Percentiles rank a stretch among this genome's conserved stretches.
These are phyloP conservation scores for Jaenimonas drosophilae DNA, from an alignment of 208 protist species.

Conservation along the genomic window DNA sequence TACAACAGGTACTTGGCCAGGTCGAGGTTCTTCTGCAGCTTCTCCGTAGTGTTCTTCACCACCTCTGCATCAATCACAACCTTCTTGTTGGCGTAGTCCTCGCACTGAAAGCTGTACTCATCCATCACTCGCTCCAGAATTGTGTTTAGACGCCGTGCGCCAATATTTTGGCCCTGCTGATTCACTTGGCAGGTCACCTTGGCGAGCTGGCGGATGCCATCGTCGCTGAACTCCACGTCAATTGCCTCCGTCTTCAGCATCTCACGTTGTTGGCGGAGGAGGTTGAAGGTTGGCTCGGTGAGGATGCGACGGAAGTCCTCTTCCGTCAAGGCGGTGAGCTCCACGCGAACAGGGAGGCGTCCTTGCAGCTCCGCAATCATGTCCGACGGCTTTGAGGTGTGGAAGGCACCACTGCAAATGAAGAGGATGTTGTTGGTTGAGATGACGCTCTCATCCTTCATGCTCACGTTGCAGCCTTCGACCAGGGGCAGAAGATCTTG, in stretches of 20 bases:
- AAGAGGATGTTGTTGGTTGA: constrained; percentile 97
- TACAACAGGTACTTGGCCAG: constrained; percentile 88
- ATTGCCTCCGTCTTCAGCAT: constrained; percentile 94
- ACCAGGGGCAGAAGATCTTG: constrained; percentile 97
- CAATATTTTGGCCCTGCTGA: constrained; percentile 94
- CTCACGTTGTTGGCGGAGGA: constrained; percentile 87
- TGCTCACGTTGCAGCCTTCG: constrained; percentile 93
- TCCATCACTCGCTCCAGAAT: constrained; percentile 94
- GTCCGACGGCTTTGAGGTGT: constrained; percentile 85
- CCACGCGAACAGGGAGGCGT: constrained; percentile 96
- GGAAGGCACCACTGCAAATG: constrained; percentile 96
- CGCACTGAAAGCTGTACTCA: constrained; percentile 89
- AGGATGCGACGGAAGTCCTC: constrained; percentile 94
- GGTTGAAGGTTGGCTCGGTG: constrained; percentile 94
- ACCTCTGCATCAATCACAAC: constrained; percentile 53
- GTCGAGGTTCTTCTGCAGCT: constrained; percentile 82
- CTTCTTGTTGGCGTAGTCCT: constrained; percentile 70
- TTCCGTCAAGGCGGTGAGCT: constrained; percentile 93
- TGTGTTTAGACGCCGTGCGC: constrained; percentile 94
- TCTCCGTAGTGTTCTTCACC: constrained; percentile 60
- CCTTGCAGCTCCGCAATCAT: constrained; percentile 95
- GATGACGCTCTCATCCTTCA: constrained; percentile 94
- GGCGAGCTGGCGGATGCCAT: constrained; percentile 88
- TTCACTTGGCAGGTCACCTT: constrained; percentile 89
- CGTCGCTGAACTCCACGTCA: constrained; percentile 90